Evolutionary conservation across 345 rosid species (phyloP).

Genomic region (Murraya paniculata): DNA sequence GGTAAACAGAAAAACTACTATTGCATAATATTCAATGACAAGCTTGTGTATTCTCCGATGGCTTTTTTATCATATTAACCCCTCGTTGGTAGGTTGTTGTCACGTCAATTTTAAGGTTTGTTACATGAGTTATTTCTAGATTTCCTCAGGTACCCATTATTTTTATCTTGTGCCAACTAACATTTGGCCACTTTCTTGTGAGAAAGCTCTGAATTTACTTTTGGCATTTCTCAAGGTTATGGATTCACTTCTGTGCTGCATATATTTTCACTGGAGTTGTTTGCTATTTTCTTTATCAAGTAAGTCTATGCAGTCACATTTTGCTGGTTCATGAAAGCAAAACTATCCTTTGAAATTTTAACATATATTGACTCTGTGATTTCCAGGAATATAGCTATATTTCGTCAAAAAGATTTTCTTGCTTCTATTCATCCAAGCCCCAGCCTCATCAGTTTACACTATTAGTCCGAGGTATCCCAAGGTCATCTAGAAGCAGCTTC

Average conservation of each 20-base stretch:
- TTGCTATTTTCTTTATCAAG: conserved; percentile 79
- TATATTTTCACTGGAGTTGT: conserved; percentile 82
- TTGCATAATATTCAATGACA: neutral
- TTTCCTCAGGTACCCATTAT: neutral
- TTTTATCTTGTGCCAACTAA: neutral
- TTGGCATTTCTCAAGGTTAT: conserved; percentile 63
- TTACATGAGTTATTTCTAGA: neutral
- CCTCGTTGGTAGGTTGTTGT: neutral
- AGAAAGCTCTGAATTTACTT: conserved; percentile 27
- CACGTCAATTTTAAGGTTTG: neutral
- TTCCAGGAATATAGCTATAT: conserved; percentile 72
- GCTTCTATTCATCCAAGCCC: conserved; percentile 70
- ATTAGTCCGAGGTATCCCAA: conserved; percentile 71
- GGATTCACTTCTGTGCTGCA: conserved; percentile 90
- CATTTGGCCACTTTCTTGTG: conserved; percentile 8
- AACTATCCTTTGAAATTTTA: conserved; percentile 11
- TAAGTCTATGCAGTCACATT: conserved; percentile 39
- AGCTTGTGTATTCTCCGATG: neutral
- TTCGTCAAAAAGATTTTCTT: conserved; percentile 56
- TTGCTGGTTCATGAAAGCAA: conserved; percentile 10
- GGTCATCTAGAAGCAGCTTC: conserved; percentile 43
- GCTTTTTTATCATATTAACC: neutral
- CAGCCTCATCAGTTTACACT: conserved; percentile 74
- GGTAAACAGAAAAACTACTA: conserved; percentile 31
- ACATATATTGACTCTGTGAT: conserved; percentile 4